Evolutionary conservation across 495 filamentous ascomycete genomes (phyloP).

Genomic region (Tuber magnatum): DNA sequence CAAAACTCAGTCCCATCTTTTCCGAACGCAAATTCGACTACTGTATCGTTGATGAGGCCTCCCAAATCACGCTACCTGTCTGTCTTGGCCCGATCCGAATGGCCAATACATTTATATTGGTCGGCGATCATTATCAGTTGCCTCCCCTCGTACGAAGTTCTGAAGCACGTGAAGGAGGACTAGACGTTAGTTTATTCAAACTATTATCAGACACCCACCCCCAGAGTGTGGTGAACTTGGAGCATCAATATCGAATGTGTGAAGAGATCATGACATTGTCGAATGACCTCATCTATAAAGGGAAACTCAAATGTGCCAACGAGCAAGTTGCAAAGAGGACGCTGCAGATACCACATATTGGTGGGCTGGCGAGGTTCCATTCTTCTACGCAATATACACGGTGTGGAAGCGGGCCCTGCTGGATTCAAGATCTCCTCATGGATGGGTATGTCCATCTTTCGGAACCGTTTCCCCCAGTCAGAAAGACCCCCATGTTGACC

Average conservation of each 20-base stretch:
- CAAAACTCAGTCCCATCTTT: conserved; percentile 55
- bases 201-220: conserved; percentile 83
- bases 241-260: conserved; percentile 97
- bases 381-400: conserved; percentile 5
- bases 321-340: conserved; percentile 59
- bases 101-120: conserved; percentile 86
- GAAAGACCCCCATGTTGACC: conserved; percentile 5
- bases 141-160: conserved; percentile 91
- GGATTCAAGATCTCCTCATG: conserved; percentile 69
- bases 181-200: conserved; percentile 91
- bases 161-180: conserved; percentile 72
- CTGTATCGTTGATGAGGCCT: conserved; percentile 96
- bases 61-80: conserved; percentile 90
- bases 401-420: conserved; percentile 51
- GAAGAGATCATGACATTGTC: conserved; percentile 90
- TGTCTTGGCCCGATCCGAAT: conserved; percentile 90
- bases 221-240: conserved; percentile 74
- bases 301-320: conserved; percentile 81
- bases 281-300: conserved; percentile 87
- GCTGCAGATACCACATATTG: conserved; percentile 55
- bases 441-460: conserved; percentile 23
- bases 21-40: conserved; percentile 87
- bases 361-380: conserved; percentile 46
- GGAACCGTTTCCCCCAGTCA: not conserved
- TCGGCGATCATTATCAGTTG: conserved; percentile 92